These are phyloP conservation scores for Taiozyma sp. DNA, from an alignment of 1,139 yeast genomes.

Conservation along the genomic window DNA sequence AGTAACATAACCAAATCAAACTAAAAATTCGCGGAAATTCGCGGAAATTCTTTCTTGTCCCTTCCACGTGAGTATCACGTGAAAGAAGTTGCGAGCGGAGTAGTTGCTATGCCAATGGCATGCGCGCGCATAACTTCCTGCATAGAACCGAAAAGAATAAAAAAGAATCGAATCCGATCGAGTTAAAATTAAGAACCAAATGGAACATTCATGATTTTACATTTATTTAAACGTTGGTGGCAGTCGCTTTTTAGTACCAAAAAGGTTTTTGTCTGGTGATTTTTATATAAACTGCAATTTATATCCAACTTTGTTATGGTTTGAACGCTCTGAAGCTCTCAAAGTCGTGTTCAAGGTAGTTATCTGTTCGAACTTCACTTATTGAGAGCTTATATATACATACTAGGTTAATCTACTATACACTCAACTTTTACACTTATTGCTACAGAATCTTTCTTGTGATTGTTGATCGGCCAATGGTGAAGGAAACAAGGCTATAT, in stretches of 20 bases:
- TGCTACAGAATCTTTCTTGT: neutral
- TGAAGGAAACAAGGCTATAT: constrained; percentile 48
- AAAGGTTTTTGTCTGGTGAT: neutral
- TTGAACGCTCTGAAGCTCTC: neutral
- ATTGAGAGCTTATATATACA: neutral
- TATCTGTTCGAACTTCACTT: neutral
- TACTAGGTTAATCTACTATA: neutral
- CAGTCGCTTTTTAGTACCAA: no score
- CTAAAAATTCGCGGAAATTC: neutral
- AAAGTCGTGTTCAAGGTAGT: neutral
- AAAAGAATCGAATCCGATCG: neutral
- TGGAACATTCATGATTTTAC: neutral
- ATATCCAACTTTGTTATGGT: neutral
- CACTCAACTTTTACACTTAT: neutral
- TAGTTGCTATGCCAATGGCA: neutral
- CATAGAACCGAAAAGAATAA: neutral
- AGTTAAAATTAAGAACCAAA: neutral
- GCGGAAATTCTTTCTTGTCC: no score
- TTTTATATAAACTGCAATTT: neutral
- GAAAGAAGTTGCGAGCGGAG: no score
- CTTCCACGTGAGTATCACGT: neutral
- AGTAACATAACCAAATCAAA: no score
- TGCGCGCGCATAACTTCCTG: neutral
- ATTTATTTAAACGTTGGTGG: no score
- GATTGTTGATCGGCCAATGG: constrained; percentile 33